Conservation (phyloP, 257 asterid species). For the Salvia rosmarinus region DNA sequence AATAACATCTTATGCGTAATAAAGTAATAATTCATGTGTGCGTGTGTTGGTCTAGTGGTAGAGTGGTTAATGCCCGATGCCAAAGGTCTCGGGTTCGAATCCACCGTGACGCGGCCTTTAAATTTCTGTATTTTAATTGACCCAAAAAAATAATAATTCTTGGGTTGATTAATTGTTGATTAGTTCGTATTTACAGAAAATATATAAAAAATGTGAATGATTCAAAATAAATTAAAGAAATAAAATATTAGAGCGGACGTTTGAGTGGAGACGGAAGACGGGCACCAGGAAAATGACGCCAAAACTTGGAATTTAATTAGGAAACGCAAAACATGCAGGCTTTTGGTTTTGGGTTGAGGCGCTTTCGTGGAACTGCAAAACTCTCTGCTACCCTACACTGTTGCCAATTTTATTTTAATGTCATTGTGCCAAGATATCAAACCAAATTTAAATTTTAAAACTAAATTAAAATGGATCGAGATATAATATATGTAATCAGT, state of each 20-base stretch:
- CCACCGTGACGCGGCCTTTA: too few species aligned
- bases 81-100: too few species aligned
- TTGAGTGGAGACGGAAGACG: slow-evolving; percentile 9
- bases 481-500: too few species aligned
- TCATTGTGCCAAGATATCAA: too few species aligned
- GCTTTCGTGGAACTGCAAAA: neutral
- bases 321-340: neutral
- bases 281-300: slow-evolving; percentile 21
- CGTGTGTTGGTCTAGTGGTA: too few species aligned
- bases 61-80: too few species aligned
- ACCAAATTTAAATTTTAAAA: too few species aligned
- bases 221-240: neutral
- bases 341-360: neutral
- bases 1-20: too few species aligned
- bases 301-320: slow-evolving; percentile 19
- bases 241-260: neutral
- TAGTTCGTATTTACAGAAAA: neutral
- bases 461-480: too few species aligned
- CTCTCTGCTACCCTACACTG: neutral
- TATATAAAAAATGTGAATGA: neutral
- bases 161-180: neutral
- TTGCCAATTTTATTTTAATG: too few species aligned
- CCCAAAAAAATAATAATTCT: too few species aligned
- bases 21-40: neutral
- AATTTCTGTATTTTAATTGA: too few species aligned